phyloP scores from a whole-genome alignment of 2,329 filamentous ascomycete genomes.

The Neonectria hederae region DNA sequence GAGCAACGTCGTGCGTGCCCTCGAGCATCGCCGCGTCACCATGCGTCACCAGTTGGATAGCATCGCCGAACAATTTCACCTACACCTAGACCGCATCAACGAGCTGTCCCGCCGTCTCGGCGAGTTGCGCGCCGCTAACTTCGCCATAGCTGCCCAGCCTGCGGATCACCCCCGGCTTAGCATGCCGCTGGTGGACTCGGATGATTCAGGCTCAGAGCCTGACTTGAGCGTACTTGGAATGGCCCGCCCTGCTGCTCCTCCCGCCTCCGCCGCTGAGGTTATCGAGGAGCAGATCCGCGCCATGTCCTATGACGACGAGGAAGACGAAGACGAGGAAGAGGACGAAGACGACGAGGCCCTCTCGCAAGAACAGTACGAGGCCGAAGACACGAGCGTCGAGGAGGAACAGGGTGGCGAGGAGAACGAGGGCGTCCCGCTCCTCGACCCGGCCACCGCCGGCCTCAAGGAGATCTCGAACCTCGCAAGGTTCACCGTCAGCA shows the following conservation, averaged over 20 bases:
- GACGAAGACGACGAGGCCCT: conserved; percentile 38
- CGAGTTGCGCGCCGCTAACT: conserved; percentile 28
- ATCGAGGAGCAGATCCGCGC: conserved; percentile 44
- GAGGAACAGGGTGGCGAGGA: conserved; percentile 51
- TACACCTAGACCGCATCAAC: conserved; percentile 12
- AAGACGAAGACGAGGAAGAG: conserved; percentile 34
- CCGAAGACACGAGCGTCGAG: conserved; percentile 44
- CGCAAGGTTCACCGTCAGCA: conserved; percentile 84
- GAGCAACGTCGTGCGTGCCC: conserved; percentile 25
- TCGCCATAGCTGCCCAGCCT: conserved; percentile 42
- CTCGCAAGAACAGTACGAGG: conserved; percentile 46
- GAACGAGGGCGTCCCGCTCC: conserved; percentile 55
- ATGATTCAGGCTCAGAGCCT: conserved; percentile 50
- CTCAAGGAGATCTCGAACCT: conserved; percentile 88
- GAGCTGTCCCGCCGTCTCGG: conserved; percentile 11
- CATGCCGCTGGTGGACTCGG: conserved; percentile 48
- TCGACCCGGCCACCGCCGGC: conserved; percentile 62
- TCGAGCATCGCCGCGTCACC: conserved; percentile 27
- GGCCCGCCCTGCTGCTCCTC: conserved; percentile 42
- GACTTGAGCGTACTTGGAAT: conserved; percentile 51
- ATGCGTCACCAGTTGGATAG: conserved; percentile 16
- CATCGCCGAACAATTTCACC: conserved; percentile 18
- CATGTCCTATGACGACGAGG: conserved; percentile 41
- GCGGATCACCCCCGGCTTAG: conserved; percentile 47
- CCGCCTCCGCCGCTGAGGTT: conserved; percentile 21